Evolutionary conservation across 768 basidiomycete species (phyloP).

Genomic region (Pleurotus platypus): DNA sequence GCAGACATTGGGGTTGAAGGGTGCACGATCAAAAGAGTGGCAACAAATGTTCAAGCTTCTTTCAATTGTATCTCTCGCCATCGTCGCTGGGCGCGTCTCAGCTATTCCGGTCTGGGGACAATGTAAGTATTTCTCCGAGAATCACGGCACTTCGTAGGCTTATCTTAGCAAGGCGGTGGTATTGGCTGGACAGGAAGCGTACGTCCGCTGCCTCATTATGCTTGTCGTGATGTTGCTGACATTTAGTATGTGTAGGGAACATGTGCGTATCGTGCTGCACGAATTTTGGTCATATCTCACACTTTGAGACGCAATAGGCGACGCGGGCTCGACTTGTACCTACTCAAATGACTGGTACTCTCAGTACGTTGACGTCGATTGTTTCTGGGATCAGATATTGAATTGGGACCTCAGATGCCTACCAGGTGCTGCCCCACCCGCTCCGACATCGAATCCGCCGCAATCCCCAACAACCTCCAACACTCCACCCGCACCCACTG

Average conservation of each 20-base stretch:
- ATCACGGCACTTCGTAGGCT: not conserved
- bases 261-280: constrained; percentile 15
- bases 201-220: no score
- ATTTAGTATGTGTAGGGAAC: constrained; percentile 5
- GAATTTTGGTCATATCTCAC: no score
- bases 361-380: no score
- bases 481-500: no score
- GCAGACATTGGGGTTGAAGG: not conserved
- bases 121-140: constrained; percentile 16
- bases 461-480: no score
- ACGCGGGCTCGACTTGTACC: constrained; percentile 23
- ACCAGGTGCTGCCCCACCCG: constrained; percentile 6
- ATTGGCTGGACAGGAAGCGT: constrained; percentile 24
- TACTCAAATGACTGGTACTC: constrained; percentile 27
- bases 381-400: no score
- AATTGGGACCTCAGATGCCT: no score
- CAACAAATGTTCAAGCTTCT: constrained; percentile 21
- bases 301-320: no score
- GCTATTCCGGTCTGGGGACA: constrained; percentile 27
- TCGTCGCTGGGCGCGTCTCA: constrained; percentile 16
- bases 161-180: constrained; percentile 20
- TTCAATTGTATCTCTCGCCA: constrained; percentile 20
- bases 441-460: constrained; percentile 6
- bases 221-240: no score
- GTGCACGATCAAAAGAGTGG: not conserved